Evolutionary conservation across 805 yeast species (phyloP), one percentile per base, ranked within the genome.

Genomic region (Clavispora fructus): DNA sequence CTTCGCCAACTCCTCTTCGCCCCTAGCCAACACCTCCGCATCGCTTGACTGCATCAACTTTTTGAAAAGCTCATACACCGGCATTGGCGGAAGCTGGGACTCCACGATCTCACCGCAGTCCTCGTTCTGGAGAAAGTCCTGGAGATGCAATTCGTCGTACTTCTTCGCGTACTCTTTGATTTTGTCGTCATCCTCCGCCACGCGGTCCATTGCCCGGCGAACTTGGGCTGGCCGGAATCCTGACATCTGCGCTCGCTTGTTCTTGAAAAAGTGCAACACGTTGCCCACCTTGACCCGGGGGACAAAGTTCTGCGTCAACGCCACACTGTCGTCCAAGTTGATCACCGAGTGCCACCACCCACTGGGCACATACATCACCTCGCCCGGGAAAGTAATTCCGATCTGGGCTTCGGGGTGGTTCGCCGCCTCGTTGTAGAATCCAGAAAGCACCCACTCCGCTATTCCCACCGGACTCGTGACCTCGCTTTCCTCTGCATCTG

Each of bases 311-410:
- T 88, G 95, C 0, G 97, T 90, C 56, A 90, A 65, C 0, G 97
- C 97, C 16, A 90, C 82, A n/a, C 82, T 73, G 59, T 85, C 89
- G 47, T 83, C 86, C 11, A 90, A 58, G 56, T 90, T 90, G n/a
- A 90, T 87, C 28, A 91, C 97, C 40, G 82, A 71, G 69, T 90
- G 97, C 97, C 97, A 90, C 97, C 97, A 90, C 0, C 95, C 95
- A n/a, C 90, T 76, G 3, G 97, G 97, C 7, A 90, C 97, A 61
- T 85, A 80, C 74, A 89, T 78, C 49, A 89, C 84, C 60, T 91
- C 95, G 6, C 91, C 92, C 0, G 89, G 85, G 52, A 79, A 80
- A 0, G 95, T 85, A 12, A 90, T 71, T 0, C 88, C 94, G 17
- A 90, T 79, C 17, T 73, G 59, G 19, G 75, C 73, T 45, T 76